These are phyloP conservation scores for Protomyces macrosporus DNA, from an alignment of 1,139 yeast species.

Conservation along the genomic window DNA sequence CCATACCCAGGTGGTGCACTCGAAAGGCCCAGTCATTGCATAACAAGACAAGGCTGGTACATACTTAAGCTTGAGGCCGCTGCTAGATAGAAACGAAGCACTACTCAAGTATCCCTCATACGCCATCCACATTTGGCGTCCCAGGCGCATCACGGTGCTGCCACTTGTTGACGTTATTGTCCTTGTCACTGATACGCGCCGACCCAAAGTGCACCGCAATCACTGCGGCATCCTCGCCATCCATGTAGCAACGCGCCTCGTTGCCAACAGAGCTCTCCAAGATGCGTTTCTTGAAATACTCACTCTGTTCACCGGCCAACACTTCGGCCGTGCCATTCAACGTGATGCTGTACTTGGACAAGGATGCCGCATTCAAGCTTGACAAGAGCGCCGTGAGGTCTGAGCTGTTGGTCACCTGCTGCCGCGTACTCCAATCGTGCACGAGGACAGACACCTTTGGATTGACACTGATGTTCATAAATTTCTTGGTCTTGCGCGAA, in stretches of 20 bases:
- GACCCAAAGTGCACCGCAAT: slow-evolving; percentile 19
- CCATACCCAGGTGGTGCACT: too few species aligned
- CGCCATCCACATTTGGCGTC: slow-evolving; percentile 4
- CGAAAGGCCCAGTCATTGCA: too few species aligned
- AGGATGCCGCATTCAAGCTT: slow-evolving; percentile 66
- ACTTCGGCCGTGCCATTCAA: slow-evolving; percentile 65
- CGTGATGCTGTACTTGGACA: slow-evolving; percentile 73
- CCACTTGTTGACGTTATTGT: slow-evolving; percentile 26
- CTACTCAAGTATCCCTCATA: neutral
- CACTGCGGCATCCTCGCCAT: slow-evolving; percentile 24
- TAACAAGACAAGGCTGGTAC: too few species aligned
- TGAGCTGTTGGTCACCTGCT: slow-evolving; percentile 44
- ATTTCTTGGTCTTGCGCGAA: slow-evolving; percentile 63
- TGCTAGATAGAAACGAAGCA: too few species aligned
- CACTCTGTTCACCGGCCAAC: slow-evolving; percentile 45
- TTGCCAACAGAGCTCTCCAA: slow-evolving; percentile 52
- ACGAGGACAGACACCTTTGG: slow-evolving; percentile 72
- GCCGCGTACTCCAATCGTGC: slow-evolving; percentile 71
- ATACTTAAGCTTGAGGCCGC: too few species aligned
- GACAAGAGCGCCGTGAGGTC: slow-evolving; percentile 58
- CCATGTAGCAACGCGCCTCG: slow-evolving; percentile 51
- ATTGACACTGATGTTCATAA: slow-evolving; percentile 55
- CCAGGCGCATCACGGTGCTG: slow-evolving; percentile 11
- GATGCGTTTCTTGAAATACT: slow-evolving; percentile 55
- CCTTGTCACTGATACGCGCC: slow-evolving; percentile 23